Evolutionary conservation across 345 rosid genomes (phyloP), one percentile per base, ranked within the genome.

Genomic region (Syzygium oleosum): DNA sequence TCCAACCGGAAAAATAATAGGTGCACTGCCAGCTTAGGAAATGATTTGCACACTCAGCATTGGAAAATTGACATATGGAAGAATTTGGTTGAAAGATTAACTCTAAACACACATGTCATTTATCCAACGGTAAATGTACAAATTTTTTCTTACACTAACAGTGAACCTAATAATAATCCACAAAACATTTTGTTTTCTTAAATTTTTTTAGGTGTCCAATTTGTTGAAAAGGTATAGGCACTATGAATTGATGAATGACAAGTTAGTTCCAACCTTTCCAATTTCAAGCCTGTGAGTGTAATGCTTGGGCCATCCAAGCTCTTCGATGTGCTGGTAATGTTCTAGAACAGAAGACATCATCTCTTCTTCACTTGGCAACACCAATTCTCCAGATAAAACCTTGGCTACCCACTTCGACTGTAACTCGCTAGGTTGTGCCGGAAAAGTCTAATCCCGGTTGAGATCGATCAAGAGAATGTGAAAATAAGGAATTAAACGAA

Each of bases 321-420:
- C 91, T 38, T 68, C 79, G 22, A 68, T 19, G 46, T 5, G 25
- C 79, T 34, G 79, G 79, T 68, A 68, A 68, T 68, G 25, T 68
- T 34, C 79, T 17, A 79, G 85, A 58, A 84, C 88, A 85, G 87
- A 89, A 34, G 80, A 59, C 87, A 84, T 79, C 90, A 90, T 87
- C 59, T 88, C 85, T 38, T 87, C 84, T 14, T 51, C 51, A 43
- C 73, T 84, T 77, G 90, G 89, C 65, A 90, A 88, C 77, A 41
- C 53, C 43, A 88, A 11, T n/a, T 88, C 73, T 27, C 86, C 84
- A 3, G 90, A 90, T 41, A 90, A 88, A 85, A 78, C 90, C 78
- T 84, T 63, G 43, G 91, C 90, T 54, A 88, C 83, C 89, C 91
- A 90, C 88, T 85, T 90, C 84, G 90, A 86, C 25, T 90, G 90